A percentile compares a stretch with the other conserved stretches of the same genome.
These are phyloP conservation scores for Gentiana straminea DNA, from an alignment of 257 asterid species.

Conservation along the genomic window DNA sequence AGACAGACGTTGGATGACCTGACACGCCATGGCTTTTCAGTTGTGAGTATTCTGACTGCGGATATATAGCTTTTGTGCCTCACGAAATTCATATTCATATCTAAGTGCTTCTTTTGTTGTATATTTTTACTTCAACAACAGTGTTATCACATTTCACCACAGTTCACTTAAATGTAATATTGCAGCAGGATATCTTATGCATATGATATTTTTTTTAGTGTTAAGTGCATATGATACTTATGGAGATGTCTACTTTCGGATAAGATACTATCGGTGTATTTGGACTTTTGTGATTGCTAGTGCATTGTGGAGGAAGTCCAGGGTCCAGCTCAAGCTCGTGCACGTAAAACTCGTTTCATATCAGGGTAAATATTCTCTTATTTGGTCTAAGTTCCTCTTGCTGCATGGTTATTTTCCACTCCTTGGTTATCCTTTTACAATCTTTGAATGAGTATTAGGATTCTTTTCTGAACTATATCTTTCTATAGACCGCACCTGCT, in stretches of 20 bases:
- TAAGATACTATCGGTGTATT: not conserved
- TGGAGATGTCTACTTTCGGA: not conserved
- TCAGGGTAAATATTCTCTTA: conserved; percentile 57
- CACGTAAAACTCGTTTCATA: conserved; percentile 92
- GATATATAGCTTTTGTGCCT: conserved; percentile 1
- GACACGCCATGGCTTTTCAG: conserved; percentile 91
- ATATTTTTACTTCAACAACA: too few relatives aligned
- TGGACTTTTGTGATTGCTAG: conserved; percentile 24
- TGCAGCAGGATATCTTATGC: too few relatives aligned
- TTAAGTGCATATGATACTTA: too few relatives aligned
- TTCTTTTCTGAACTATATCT: too few relatives aligned
- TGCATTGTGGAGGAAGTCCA: conserved; percentile 98
- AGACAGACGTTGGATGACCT: conserved; percentile 94
- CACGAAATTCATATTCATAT: too few relatives aligned
- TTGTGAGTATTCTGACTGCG: conserved; percentile 51
- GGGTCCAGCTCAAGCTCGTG: conserved; percentile 96
- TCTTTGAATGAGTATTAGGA: too few relatives aligned
- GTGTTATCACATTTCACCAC: too few relatives aligned
- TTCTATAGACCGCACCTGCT: not conserved
- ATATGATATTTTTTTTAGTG: too few relatives aligned
- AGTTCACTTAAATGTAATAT: too few relatives aligned
- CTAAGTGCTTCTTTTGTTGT: too few relatives aligned
- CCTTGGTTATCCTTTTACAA: not conserved
- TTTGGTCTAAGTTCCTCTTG: conserved; percentile 6
- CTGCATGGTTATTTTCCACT: not conserved